A percentile compares a stretch with the other conserved stretches of the same genome.
Conservation (phyloP, 805 yeast species). For the Saturnispora sekii region DNA sequence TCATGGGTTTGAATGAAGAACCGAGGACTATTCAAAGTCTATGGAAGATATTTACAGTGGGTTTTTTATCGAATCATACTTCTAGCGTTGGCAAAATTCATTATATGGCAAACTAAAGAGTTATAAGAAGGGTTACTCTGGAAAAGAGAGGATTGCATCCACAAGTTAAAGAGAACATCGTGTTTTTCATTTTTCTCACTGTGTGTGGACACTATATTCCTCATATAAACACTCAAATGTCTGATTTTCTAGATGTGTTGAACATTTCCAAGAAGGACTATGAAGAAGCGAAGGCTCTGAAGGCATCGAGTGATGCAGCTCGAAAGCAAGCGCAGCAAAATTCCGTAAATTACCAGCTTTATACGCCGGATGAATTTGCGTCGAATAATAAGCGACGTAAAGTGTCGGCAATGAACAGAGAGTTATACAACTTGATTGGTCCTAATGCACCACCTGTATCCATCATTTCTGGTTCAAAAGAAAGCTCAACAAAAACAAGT, state of each 20-base stretch:
- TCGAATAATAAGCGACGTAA: conserved; percentile 26
- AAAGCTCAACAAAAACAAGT: conserved; percentile 15
- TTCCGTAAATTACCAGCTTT: conserved; percentile 7
- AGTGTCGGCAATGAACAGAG: conserved; percentile 71
- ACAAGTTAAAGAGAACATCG: too few species aligned
- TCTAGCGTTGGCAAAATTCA: too few species aligned
- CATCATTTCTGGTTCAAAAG: conserved; percentile 24
- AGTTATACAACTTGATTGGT: conserved; percentile 78
- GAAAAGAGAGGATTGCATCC: too few species aligned
- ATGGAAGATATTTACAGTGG: too few species aligned
- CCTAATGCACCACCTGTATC: conserved; percentile 82
- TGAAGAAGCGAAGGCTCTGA: conserved; percentile 28
- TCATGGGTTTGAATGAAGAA: too few species aligned
- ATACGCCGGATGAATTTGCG: conserved; percentile 18
- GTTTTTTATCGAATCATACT: too few species aligned
- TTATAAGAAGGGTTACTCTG: too few species aligned
- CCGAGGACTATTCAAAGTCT: too few species aligned
- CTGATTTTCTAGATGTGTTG: conserved; percentile 70
- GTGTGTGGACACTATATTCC: not conserved
- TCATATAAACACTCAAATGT: conserved; percentile 13
- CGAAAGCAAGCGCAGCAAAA: conserved; percentile 9
- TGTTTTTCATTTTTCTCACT: too few species aligned
- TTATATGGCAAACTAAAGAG: too few species aligned
- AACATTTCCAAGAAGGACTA: conserved; percentile 39
- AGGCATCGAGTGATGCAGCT: conserved; percentile 9